Base-by-base conservation (phyloP, 129 eudicot species). In the Flaveria trinervia region DNA sequence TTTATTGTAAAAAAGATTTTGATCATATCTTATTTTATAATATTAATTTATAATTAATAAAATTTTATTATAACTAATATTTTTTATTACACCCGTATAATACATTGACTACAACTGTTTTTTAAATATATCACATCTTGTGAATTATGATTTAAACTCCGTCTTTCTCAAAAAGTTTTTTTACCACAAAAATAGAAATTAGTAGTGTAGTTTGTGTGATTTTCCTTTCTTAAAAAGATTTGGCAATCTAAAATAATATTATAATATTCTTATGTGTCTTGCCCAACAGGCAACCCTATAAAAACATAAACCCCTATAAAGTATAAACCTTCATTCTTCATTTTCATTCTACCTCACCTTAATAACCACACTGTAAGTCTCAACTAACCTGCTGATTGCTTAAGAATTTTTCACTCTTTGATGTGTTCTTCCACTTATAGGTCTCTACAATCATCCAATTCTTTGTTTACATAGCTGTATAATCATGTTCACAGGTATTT, bases 341-440 rank as follows among this genome's bases (percentile, higher is more conserved):
- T 61, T 61, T 7, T 61, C 8, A 1, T 61, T 61, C 17, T 25
- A 7, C 14, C 9, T 13, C 66, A 60, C 41, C 20, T 56, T 4
- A n/a, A 61, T 61, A 26, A 64, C 69, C 45, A 64, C 45, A 30
- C 69, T 64, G 69, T 64, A 15, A 33, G 69, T 30, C 46, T 15
- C 2, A 61, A 25, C 7, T 10, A 22, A 14, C 33, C 25, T 11
- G 3, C 59, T 52, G 59, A 30, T 64, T 28, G 9, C 2, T 25
- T 9, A 4, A 23, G 0, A 64, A 16, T 2, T 30, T 30, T 61
- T 13, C 67, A 61, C 67, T 26, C 28, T 55, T 55, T 56, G 26
- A 56, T 18, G 26, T 18, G 26, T 7, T 61, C 17, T 26, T 61
- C 65, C 67, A 26, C 14, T 26, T 25, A 30, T 61, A 61, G 67